Evolutionary conservation across 2,329 filamentous ascomycete species (phyloP), one percentile per base, ranked within the genome.

Genomic region (Aspergillus aculeatinus): DNA sequence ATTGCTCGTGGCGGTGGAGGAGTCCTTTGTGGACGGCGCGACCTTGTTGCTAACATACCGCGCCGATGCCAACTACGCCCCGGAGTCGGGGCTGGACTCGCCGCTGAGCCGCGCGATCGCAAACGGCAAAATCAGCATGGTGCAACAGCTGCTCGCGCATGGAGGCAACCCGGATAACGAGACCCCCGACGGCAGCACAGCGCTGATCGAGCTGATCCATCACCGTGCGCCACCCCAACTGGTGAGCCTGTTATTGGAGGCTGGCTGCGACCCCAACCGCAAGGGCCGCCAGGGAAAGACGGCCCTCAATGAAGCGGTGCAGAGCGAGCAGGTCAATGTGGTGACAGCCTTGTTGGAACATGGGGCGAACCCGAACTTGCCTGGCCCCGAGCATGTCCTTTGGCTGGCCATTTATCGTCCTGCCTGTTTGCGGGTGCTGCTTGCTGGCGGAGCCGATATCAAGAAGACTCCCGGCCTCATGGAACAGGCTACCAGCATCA

Each of bases 341-440:
- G 82, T 88, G 60, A 78, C 74, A 1, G 69, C 77, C 3, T 71
- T 86, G 16, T 73, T 87, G 2, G 80, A 89, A 55, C 81, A 87
- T 57, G 82, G 83, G 3, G 88, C 88, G 2, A 83, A 89, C 66
- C 83, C 87, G 9, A 90, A 91, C 69, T 77, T 89, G 5, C 88
- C 88, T 1, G 87, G 85, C 1, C 87, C 87, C 11, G 88, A 89
- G 72, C 85, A 90, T 75, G 83, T 87, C 74, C 80, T 90, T 25
- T 88, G 87, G 87, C 85, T 86, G 2, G 80, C 87, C 0, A 83
- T 82, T 0, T 85, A 86, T 72, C 81, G 87, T 55, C 79, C 86
- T 0, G 74, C 79, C 7, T 87, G 84, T 61, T 76, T 90, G 33
- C 80, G 85, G 66, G 72, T 87, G 1, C 78, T 90, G 19, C 81